These are phyloP conservation scores for Hypholoma fasciculare DNA, from an alignment of 768 basidiomycete genomes.

Conservation along the genomic window DNA sequence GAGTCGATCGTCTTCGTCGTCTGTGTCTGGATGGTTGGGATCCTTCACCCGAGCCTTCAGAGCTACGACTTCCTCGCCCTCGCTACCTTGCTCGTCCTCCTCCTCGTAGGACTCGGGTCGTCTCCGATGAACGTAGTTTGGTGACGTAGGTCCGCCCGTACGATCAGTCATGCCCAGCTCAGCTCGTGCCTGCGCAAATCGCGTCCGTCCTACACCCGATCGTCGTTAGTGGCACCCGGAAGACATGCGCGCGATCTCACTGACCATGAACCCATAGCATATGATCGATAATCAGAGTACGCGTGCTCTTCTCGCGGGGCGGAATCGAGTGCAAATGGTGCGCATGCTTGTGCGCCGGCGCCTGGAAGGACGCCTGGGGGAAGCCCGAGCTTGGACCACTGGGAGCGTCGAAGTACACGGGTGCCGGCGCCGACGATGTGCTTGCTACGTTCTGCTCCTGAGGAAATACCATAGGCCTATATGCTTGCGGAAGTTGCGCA, in stretches of 20 bases:
- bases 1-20: slow-evolving; percentile 60
- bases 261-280: slow-evolving; percentile 80
- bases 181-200: slow-evolving; percentile 81
- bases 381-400: slow-evolving; percentile 12
- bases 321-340: slow-evolving; percentile 88
- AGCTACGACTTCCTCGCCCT: slow-evolving; percentile 56
- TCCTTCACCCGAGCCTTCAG: slow-evolving; percentile 55
- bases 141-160: slow-evolving; percentile 64
- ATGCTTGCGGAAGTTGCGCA: slow-evolving; percentile 6
- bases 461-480: slow-evolving; percentile 11
- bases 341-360: slow-evolving; percentile 85
- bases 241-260: not conserved
- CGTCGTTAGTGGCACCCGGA: not conserved
- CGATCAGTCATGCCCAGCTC: slow-evolving; percentile 87
- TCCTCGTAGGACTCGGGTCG: slow-evolving; percentile 79
- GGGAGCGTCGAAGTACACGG: slow-evolving; percentile 5
- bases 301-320: slow-evolving; percentile 85
- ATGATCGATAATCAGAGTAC: slow-evolving; percentile 86
- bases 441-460: slow-evolving; percentile 13
- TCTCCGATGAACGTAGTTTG: slow-evolving; percentile 61
- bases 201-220: slow-evolving; percentile 50
- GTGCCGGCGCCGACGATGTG: slow-evolving; percentile 11
- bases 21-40: slow-evolving; percentile 41
- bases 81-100: slow-evolving; percentile 65
- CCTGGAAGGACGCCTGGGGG: slow-evolving; percentile 46